These are phyloP conservation scores for Pythium rishiriense DNA, from an alignment of 352 stramenopile genomes.

Conservation along the genomic window DNA sequence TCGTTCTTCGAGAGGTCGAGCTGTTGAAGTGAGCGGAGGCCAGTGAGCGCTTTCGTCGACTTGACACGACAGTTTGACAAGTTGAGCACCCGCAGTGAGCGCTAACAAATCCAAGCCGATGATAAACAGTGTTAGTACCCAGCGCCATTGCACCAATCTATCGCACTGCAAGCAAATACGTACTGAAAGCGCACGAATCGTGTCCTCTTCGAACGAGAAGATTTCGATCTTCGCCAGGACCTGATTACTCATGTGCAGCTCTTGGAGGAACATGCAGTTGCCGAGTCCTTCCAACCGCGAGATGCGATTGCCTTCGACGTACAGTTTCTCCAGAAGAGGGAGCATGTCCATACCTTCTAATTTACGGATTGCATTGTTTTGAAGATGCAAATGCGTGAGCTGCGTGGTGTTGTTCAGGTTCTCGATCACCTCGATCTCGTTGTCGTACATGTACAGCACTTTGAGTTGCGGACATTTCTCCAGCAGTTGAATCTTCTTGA, in stretches of 20 bases:
- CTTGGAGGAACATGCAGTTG: slow-evolving; percentile 42
- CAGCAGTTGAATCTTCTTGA: slow-evolving; percentile 57
- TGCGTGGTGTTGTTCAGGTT: slow-evolving; percentile 45
- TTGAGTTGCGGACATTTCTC: slow-evolving; percentile 65
- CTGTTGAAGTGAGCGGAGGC: slow-evolving; percentile 48
- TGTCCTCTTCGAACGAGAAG: slow-evolving; percentile 53
- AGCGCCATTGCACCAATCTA: too few species aligned
- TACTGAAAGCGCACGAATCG: slow-evolving; percentile 47
- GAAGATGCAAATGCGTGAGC: slow-evolving; percentile 72
- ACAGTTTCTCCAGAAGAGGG: slow-evolving; percentile 64
- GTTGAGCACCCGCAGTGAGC: slow-evolving; percentile 59
- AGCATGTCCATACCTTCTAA: slow-evolving; percentile 54
- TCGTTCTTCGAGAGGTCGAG: slow-evolving; percentile 70
- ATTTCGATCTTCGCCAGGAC: slow-evolving; percentile 19
- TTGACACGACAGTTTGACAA: slow-evolving; percentile 57
- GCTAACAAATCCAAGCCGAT: slow-evolving; percentile 24
- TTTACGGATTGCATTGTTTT: slow-evolving; percentile 60
- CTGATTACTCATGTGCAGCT: slow-evolving; percentile 74
- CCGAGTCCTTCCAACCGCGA: slow-evolving; percentile 52
- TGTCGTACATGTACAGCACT: slow-evolving; percentile 84
- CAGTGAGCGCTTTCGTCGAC: slow-evolving; percentile 27
- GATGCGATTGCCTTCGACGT: slow-evolving; percentile 71
- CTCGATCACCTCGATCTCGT: slow-evolving; percentile 57
- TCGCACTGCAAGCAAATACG: too few species aligned
- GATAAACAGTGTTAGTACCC: neutral